Conservation (phyloP, 202 grass and related monocot genomes). For the Carex arenaria region DNA sequence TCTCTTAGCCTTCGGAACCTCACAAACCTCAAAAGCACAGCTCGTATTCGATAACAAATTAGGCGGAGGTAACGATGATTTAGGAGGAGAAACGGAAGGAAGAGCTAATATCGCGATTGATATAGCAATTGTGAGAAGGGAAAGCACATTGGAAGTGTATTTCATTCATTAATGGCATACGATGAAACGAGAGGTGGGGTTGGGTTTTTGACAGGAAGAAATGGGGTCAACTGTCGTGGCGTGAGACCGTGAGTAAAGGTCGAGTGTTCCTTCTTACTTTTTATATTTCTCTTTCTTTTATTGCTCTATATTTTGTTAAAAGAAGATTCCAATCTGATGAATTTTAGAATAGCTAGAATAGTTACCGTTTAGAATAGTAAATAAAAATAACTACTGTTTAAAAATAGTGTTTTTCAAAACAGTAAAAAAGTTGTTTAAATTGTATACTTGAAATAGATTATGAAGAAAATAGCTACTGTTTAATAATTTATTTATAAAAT, state of each 20-base stretch:
- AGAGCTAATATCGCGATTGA: conserved; percentile 12
- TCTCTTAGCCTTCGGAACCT: not conserved
- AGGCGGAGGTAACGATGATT: not conserved
- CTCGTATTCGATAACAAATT: conserved; percentile 3
- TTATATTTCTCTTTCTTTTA: too few relatives aligned
- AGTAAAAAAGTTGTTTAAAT: too few relatives aligned
- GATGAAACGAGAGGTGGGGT: conserved; percentile 24
- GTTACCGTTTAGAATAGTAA: too few relatives aligned
- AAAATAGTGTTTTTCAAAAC: too few relatives aligned
- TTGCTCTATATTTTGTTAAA: too few relatives aligned
- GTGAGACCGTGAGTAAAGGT: not conserved
- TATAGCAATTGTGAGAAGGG: not conserved
- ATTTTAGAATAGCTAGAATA: too few relatives aligned
- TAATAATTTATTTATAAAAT: too few relatives aligned
- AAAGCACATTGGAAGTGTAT: not conserved
- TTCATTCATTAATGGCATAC: not conserved
- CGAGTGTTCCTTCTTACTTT: too few relatives aligned
- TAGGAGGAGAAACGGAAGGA: not conserved
- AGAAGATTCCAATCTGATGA: too few relatives aligned
- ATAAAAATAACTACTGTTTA: too few relatives aligned
- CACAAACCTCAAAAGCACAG: not conserved
- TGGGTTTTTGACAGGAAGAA: conserved; percentile 41
- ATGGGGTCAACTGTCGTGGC: not conserved
- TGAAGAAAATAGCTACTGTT: too few relatives aligned
- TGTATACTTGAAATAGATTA: too few relatives aligned